Conservation (phyloP, 768 basidiomycete species). For the Zangia roseola region DNA sequence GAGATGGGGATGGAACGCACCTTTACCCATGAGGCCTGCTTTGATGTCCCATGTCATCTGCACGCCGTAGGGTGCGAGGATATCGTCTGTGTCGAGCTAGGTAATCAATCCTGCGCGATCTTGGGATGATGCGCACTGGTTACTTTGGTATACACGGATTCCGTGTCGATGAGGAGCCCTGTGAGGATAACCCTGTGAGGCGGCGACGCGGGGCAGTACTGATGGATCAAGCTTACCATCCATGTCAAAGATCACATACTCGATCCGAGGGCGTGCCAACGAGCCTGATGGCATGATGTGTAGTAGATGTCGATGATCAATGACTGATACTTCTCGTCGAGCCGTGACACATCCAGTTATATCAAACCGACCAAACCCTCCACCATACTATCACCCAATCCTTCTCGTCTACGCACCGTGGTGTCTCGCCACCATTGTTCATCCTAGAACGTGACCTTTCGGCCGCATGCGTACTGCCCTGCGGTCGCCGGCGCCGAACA, state of each 20-base stretch:
- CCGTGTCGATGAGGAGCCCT: constrained; percentile 79
- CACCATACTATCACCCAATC: no score
- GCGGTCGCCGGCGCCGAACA: no score
- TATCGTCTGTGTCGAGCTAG: constrained; percentile 49
- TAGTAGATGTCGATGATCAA: background rate
- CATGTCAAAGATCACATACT: constrained; percentile 75
- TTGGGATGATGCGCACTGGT: constrained; percentile 53
- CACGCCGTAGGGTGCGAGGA: constrained; percentile 69
- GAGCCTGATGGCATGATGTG: constrained; percentile 12
- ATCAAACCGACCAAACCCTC: no score
- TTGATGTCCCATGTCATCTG: constrained; percentile 89
- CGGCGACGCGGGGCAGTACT: background rate
- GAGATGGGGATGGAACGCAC: constrained; percentile 39
- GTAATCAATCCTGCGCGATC: background rate
- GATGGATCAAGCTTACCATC: constrained; percentile 47
- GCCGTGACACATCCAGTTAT: no score
- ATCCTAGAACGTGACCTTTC: no score
- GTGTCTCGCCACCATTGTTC: no score
- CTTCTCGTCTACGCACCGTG: no score
- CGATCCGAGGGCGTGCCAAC: constrained; percentile 30
- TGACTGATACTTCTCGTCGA: no score
- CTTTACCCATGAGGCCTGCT: constrained; percentile 86
- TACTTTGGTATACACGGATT: constrained; percentile 72
- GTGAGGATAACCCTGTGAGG: constrained; percentile 4
- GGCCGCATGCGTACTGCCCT: no score